Base-by-base conservation (phyloP, 768 basidiomycete genomes). In the Leccinellum albellum region DNA sequence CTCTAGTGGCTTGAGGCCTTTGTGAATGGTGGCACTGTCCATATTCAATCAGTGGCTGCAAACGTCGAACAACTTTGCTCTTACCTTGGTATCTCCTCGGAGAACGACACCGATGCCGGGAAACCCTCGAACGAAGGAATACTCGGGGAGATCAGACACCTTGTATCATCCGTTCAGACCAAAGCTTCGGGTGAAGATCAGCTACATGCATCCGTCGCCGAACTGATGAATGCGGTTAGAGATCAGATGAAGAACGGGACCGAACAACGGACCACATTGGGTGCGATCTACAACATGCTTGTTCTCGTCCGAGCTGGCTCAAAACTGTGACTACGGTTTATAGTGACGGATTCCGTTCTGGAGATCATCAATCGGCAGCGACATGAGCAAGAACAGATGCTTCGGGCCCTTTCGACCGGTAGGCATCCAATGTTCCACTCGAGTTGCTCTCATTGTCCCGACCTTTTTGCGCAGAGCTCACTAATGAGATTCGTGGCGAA, bases 401-500 rank as follows among this genome's bases (percentile, higher is more conserved):
- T 94, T 26, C 78, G 83, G 55, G 78, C 80, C 12, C 73, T 93
- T 20, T 86, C 87, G 3, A 76, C 76, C 50, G 89, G 91, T 87
- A 51, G 47, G 76, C 54, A 8, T 42, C n/a, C 8, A 0, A 23
- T 31, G n/a, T 32, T 33, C 9, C 12, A 50, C 13, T 32, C 15
- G 32, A 28, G 21, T 29, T 12, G 20, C 51, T 29, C 54, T 57
- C 12, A 26, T 45, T 12, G 23, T 26, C 24, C 53, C 7, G 56
- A 56, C 14, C 5, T 28, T 55, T 28, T 44, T 50, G 24, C 31
- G 17, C 63, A 91, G 92, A 91, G 67, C 79, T 95, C 21, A 86
- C 87, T 3, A 80, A 82, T 55, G 93, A 94, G 63, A 94, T 95
- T 53, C 85, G 87, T 52, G 91, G 93, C 1, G 92, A 94, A 72